Evolutionary conservation across 192 early-diverging fungal species (phyloP), one percentile per base, ranked within the genome.

Genomic region (Coemansia sp.): DNA sequence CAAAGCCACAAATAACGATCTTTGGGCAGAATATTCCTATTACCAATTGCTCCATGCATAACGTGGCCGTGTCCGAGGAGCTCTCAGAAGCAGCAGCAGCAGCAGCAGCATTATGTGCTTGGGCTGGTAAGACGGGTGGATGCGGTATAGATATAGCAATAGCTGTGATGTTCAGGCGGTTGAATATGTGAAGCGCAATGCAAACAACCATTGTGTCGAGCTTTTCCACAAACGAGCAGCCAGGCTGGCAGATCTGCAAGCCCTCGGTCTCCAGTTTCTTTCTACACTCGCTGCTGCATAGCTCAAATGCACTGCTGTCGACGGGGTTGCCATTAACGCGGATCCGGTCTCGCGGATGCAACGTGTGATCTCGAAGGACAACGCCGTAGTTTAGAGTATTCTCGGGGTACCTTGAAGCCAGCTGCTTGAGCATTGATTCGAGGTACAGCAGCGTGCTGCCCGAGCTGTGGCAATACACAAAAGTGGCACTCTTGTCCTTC

Each of bases 381-480:
- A 72, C 62, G 36, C 78, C 78, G 45, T 66, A 80, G 62, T 43
- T 59, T 73, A 66, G 70, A 13, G 37, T 50, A 31, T 38, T 35
- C 16, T 74, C 51, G 2, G 69, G 14, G 11, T 63, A 33, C 39
- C 38, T 65, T 18, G 33, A 39, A 16, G 60, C 31, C 34, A 80
- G 72, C 59, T 80, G 72, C 11, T 38, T 59, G 5, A 80, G 62
- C 69, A 74, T 75, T 3, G 78, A 74, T 33, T 75, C 78, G n/a
- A 75, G 62, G 43, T 75, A 80, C n/a, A 69, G 31, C 38, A 74
- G 45, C 1, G 69, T 75, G 2, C 66, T 75, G 2, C 73, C 78
- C 24, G 35, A 23, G 6, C 33, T 34, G 51, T 33, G 33, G 43
- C 66, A 53, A 48, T 71, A 75, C 9, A 80, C 51, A 39, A 80